A percentile compares a stretch with the other conserved stretches of the same genome.
phyloP scores from a whole-genome alignment of 441 rosid genomes.

The Populus hybrid region DNA sequence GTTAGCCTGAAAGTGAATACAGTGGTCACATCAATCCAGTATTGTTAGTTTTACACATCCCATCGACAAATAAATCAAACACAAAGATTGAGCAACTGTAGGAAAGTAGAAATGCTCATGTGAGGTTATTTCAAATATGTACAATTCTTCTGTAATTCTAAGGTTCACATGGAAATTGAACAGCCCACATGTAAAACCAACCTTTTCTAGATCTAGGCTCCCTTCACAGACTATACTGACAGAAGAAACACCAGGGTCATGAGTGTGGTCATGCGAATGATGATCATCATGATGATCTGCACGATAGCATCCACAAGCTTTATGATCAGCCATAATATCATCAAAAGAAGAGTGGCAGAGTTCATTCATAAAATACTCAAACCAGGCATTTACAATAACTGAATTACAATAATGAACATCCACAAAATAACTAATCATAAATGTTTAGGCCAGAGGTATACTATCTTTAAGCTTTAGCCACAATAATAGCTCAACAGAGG shows the following conservation, averaged over 20 bases:
- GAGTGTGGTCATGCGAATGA: constrained; percentile 88
- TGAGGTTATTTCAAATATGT: background rate
- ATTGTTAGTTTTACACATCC: background rate
- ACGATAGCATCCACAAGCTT: constrained; percentile 9
- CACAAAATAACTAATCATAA: background rate
- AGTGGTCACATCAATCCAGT: background rate
- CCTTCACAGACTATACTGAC: constrained; percentile 96
- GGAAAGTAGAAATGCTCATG: background rate
- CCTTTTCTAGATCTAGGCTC: constrained; percentile 95
- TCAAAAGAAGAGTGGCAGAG: background rate
- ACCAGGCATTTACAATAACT: background rate
- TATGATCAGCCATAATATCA: background rate
- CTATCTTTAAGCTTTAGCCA: background rate
- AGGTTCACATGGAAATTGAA: background rate
- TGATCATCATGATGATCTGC: constrained; percentile 66
- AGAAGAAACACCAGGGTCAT: constrained; percentile 93
- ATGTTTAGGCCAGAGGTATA: background rate
- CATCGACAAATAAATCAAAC: background rate
- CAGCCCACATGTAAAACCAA: constrained; percentile 21
- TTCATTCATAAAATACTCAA: background rate
- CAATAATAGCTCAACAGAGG: background rate
- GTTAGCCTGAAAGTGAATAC: constrained; percentile 58
- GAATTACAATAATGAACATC: background rate
- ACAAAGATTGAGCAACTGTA: background rate
- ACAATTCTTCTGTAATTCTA: background rate